A percentile compares a stretch with the other conserved stretches of the same genome.
phyloP scores from a whole-genome alignment of 2,329 filamentous ascomycete genomes.

The Cladosporium sp. region DNA sequence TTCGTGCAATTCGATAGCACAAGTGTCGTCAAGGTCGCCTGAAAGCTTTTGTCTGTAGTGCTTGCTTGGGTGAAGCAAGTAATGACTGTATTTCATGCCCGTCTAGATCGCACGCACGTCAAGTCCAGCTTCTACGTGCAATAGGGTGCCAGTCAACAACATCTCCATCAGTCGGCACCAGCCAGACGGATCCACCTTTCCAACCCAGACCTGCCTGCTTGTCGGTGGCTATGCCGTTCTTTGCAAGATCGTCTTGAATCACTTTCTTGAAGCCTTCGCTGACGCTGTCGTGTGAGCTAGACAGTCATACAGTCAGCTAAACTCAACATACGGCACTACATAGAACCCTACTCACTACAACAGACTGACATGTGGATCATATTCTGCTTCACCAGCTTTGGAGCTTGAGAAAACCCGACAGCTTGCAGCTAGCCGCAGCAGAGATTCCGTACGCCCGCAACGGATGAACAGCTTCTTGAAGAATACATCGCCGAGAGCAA shows the following conservation, averaged over 20 bases:
- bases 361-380: neutral
- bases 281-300: neutral
- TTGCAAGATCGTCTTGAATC: neutral
- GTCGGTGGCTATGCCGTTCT: neutral
- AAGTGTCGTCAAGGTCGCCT: too few relatives aligned
- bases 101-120: neutral
- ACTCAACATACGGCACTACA: too few relatives aligned
- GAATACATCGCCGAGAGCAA: neutral
- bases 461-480: neutral
- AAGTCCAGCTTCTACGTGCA: neutral
- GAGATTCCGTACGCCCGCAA: neutral
- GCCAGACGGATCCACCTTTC: neutral
- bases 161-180: neutral
- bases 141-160: neutral
- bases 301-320: neutral
- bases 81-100: too few relatives aligned
- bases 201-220: neutral
- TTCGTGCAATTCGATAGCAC: too few relatives aligned
- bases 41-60: too few relatives aligned
- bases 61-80: too few relatives aligned
- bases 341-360: neutral
- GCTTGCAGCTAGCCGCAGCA: neutral
- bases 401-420: neutral
- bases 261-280: neutral
- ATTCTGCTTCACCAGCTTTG: neutral